phyloP scores from a whole-genome alignment of 2,329 filamentous ascomycete genomes.

The Cryphonectria parasitica region DNA sequence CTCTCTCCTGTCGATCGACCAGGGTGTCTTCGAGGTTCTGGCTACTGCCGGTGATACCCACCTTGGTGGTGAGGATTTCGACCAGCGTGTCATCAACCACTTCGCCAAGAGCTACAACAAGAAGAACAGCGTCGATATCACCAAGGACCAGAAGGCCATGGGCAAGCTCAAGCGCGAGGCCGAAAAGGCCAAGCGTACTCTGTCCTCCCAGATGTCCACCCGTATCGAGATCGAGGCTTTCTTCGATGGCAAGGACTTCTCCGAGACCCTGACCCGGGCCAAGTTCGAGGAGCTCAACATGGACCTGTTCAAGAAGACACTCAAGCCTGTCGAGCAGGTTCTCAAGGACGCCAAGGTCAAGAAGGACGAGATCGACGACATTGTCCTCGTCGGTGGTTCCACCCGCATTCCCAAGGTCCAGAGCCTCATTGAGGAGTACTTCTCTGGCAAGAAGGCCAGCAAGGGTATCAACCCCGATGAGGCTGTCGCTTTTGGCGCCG shows the following conservation, averaged over 20 bases:
- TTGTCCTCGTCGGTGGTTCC: slow-evolving; percentile 96
- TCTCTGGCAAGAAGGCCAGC: slow-evolving; percentile 92
- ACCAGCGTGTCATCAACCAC: slow-evolving; percentile 95
- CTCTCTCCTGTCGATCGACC: slow-evolving; percentile 86
- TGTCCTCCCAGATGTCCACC: slow-evolving; percentile 91
- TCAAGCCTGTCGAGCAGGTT: slow-evolving; percentile 98
- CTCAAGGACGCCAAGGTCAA: slow-evolving; percentile 97
- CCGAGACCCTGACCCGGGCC: slow-evolving; percentile 95
- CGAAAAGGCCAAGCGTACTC: slow-evolving; percentile 98
- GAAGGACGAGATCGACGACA: slow-evolving; percentile 94
- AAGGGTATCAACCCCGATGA: slow-evolving; percentile 99
- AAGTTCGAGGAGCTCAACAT: slow-evolving; percentile 99
- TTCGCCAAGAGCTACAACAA: slow-evolving; percentile 99
- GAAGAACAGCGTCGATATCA: slow-evolving; percentile 90
- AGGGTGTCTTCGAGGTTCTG: slow-evolving; percentile 92
- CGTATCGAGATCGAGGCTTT: slow-evolving; percentile 97
- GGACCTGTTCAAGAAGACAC: slow-evolving; percentile 98
- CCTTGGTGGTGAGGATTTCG: slow-evolving; percentile 98
- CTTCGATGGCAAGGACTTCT: slow-evolving; percentile 96
- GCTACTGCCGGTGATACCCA: slow-evolving; percentile 96
- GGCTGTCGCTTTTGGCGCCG: slow-evolving; percentile 96
- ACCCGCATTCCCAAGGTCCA: slow-evolving; percentile 99
- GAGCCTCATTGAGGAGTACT: slow-evolving; percentile 92
- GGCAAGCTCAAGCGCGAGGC: slow-evolving; percentile 99
- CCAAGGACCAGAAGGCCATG: slow-evolving; percentile 96